Conservation (phyloP, 148 eudicot genomes). For the Silene conica region DNA sequence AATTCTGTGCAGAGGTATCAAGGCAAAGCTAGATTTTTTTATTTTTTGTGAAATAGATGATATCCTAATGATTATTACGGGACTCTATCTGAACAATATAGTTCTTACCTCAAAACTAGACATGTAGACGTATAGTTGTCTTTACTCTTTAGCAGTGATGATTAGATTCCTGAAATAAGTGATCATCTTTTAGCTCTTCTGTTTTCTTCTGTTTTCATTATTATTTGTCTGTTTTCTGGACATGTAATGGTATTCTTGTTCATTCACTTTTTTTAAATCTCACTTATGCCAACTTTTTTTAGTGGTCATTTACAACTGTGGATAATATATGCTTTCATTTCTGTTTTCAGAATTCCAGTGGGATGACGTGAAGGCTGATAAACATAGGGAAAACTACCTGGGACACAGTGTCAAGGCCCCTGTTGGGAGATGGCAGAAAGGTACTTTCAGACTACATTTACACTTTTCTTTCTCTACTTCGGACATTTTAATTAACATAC, state of each 20-base stretch:
- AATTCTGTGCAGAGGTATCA: background rate
- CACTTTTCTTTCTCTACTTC: background rate
- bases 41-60: background rate
- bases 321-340: constrained; percentile 7
- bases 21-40: background rate
- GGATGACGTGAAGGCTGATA: constrained; percentile 97
- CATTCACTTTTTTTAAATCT: background rate
- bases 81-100: background rate
- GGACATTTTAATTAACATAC: background rate
- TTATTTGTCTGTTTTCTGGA: background rate
- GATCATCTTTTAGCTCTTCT: background rate
- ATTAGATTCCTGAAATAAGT: background rate
- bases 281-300: background rate
- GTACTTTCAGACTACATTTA: constrained; percentile 27
- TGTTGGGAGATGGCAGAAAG: constrained; percentile 99
- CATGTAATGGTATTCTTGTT: background rate
- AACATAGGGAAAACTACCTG: constrained; percentile 91
- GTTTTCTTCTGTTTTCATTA: background rate
- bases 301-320: background rate
- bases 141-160: background rate
- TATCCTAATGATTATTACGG: background rate
- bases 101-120: background rate
- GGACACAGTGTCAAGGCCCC: constrained; percentile 98
- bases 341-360: constrained; percentile 72
- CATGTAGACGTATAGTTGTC: background rate